Evolutionary conservation across 75 land plant genomes (phyloP).

Genomic region (Cryptomeria japonica): DNA sequence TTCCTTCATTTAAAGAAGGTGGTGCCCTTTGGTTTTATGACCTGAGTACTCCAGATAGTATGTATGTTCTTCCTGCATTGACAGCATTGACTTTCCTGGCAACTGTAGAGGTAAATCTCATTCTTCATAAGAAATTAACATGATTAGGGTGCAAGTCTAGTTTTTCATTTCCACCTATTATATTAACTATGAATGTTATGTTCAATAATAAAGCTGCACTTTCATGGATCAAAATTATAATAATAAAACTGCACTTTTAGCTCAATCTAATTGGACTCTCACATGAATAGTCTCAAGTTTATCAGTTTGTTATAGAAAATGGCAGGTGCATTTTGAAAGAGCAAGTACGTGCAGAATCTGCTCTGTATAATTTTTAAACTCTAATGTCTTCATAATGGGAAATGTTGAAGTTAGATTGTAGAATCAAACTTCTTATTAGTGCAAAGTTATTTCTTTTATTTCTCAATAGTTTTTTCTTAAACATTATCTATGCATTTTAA

Average conservation of each 20-base stretch:
- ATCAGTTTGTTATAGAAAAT: not conserved
- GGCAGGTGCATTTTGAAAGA: not conserved
- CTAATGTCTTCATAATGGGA: not conserved
- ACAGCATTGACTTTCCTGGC: slow-evolving; percentile 61
- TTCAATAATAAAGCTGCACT: not conserved
- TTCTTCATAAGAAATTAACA: not conserved
- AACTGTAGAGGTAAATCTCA: slow-evolving; percentile 78
- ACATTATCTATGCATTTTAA: not conserved
- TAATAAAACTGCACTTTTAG: not conserved
- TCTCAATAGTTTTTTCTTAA: not conserved
- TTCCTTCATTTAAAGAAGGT: slow-evolving; percentile 77
- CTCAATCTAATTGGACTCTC: not conserved
- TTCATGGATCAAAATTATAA: too few relatives aligned
- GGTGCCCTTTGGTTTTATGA: slow-evolving; percentile 85
- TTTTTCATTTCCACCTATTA: not conserved
- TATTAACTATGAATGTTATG: not conserved
- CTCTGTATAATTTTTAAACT: not conserved
- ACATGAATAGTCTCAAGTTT: not conserved
- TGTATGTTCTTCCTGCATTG: slow-evolving; percentile 67
- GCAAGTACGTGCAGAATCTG: not conserved
- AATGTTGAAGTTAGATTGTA: not conserved
- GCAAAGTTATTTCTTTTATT: not conserved
- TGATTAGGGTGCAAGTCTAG: not conserved
- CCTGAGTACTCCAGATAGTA: slow-evolving; percentile 62
- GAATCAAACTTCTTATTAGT: not conserved